phyloP scores from a whole-genome alignment of 2,329 filamentous ascomycete genomes.

The Xylariaceae sp. region DNA sequence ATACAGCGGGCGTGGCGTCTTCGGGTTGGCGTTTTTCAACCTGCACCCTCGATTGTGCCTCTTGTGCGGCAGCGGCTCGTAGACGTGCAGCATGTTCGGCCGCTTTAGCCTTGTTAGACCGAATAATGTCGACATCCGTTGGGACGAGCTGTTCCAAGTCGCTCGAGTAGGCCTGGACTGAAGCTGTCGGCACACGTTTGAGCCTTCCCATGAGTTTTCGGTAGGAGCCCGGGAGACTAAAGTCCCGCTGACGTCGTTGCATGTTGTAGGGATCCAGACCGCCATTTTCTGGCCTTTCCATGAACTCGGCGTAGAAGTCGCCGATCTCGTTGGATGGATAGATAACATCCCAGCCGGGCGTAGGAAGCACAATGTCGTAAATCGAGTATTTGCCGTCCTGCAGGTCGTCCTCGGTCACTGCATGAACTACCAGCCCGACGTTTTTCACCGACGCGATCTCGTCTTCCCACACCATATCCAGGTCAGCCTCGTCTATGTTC shows the following conservation, averaged over 20 bases:
- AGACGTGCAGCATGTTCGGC: constrained; percentile 21
- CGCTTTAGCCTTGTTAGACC: constrained; percentile 33
- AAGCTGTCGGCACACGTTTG: constrained; percentile 56
- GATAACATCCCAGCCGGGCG: constrained; percentile 83
- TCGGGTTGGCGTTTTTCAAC: constrained; percentile 29
- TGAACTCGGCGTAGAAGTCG: constrained; percentile 80
- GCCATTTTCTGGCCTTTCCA: constrained; percentile 74
- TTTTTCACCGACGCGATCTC: constrained; percentile 49
- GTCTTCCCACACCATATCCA: constrained; percentile 54
- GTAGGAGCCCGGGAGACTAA: constrained; percentile 84
- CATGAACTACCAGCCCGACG: constrained; percentile 53
- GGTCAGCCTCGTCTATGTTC: constrained; percentile 45
- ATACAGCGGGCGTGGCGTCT: constrained; percentile 19
- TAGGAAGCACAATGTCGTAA: constrained; percentile 83
- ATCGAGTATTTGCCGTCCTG: constrained; percentile 71
- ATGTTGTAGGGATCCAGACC: constrained; percentile 77
- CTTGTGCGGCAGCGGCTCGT: constrained; percentile 14
- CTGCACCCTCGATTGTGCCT: constrained; percentile 21
- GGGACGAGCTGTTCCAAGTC: constrained; percentile 79
- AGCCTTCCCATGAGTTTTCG: constrained; percentile 75
- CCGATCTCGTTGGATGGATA: constrained; percentile 82
- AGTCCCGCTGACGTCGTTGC: constrained; percentile 79
- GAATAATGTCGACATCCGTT: constrained; percentile 73
- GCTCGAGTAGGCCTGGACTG: constrained; percentile 64
- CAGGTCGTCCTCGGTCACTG: constrained; percentile 72